Base-by-base conservation (phyloP, 116 monocot genomes). In the Phalaenopsis hybrid region DNA sequence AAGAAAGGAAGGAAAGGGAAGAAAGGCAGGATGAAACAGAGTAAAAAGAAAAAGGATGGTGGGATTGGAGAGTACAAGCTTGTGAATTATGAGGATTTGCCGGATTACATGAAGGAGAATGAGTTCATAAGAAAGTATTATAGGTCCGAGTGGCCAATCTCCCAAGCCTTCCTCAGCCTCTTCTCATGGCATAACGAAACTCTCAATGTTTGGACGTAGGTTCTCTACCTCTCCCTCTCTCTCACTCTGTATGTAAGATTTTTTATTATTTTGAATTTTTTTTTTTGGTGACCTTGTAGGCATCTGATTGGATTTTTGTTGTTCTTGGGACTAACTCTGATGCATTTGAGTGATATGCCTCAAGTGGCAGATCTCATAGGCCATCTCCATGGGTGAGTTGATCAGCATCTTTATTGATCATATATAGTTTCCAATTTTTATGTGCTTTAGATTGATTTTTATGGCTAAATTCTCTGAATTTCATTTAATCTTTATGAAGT, bases 111-210 rank as follows among this genome's bases (percentile, higher is more conserved):
- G 91, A 89, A 91, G 83, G 91, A 91, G 78, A 91, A 91, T 59
- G 91, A 91, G 85, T 91, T 80, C 79, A 87, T 91, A 16, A 59
- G 82, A 65, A 72, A 68, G 23, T 80, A 89, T 73, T 91, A 91
- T 57, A 85, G 91, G 61, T 82, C 88, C 28, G 89, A 91, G 75
- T 89, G 91, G 91, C 89, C 91, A 8, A 23, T 91, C 79, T 69
- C 75, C 8, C 77, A 85, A 12, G 89, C 89, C 11, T 72, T 88
- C 33, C 79, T 89, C 48, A 91, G 91, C 85, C 82, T 91, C 72
- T 91, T 91, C 83, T 87, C 86, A n/a, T 91, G 91, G 91, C 91
- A 91, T 80, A 91, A 91, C 55, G 91, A 91, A 80, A 91, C 89
- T 70, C 59, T 91, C 79, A 91, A 89, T 57, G 80, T 88, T 46